Conservation (phyloP, 2,329 filamentous ascomycete genomes). For the Fusarium staphyleae region DNA sequence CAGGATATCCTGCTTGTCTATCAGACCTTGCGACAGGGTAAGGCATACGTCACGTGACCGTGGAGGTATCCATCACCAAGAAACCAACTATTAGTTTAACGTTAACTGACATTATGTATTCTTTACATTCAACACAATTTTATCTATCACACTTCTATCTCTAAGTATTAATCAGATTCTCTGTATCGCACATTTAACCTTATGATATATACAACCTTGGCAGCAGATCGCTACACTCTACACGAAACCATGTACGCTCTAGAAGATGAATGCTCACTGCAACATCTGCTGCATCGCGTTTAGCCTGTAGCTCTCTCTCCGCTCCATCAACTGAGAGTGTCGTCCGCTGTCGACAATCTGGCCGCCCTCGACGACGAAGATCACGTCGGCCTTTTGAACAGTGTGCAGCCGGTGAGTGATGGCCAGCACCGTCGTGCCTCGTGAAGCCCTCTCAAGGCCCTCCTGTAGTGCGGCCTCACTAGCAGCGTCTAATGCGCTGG, state of each 20-base stretch:
- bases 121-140: too few relatives aligned
- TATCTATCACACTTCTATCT: too few relatives aligned
- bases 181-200: too few relatives aligned
- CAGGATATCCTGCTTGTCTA: too few relatives aligned
- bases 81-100: too few relatives aligned
- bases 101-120: too few relatives aligned
- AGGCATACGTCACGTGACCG: too few relatives aligned
- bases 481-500: slow-evolving; percentile 76
- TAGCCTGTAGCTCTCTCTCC: slow-evolving; percentile 59
- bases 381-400: slow-evolving; percentile 61
- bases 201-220: background rate
- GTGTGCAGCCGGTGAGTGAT: slow-evolving; percentile 65
- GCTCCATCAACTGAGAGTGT: slow-evolving; percentile 60
- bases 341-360: slow-evolving; percentile 58
- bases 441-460: slow-evolving; percentile 65
- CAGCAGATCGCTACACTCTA: background rate
- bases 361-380: slow-evolving; percentile 63
- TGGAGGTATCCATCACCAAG: too few relatives aligned
- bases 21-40: too few relatives aligned
- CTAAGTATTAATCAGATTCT: too few relatives aligned
- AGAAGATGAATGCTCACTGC: slow-evolving; percentile 7
- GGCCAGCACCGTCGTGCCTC: slow-evolving; percentile 63
- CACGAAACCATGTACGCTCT: too few relatives aligned
- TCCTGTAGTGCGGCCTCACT: slow-evolving; percentile 71
- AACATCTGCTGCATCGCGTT: slow-evolving; percentile 61